Base-by-base conservation (phyloP, 192 early-diverging fungal genomes). In the Kappamyces sp. region DNA sequence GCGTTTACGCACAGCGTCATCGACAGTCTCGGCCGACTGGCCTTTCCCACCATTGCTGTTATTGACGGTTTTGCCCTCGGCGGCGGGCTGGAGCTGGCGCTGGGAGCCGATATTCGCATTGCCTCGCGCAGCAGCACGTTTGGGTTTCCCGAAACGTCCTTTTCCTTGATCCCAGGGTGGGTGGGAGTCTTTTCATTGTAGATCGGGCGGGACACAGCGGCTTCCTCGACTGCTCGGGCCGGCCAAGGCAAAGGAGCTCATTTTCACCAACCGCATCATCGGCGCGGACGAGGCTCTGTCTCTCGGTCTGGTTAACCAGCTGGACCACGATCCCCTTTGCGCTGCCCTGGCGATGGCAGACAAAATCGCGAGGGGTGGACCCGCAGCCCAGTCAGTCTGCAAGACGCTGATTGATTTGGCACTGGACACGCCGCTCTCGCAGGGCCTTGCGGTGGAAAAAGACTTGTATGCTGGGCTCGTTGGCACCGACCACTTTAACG, bases 21-120 rank as follows among this genome's bases (percentile, higher is more conserved):
- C 22, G 22, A 22, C 22, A 22, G 22, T 22, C 43, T 60, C 22
- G n/a, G 57, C 33, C 15, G 15, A 4, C 66, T 96, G 40, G 91
- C 92, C 3, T 81, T 90, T 49, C 95, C 95, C 35, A 96, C 95
- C 2, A 94, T 98, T 66, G 86, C 91, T 1, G 89, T 84, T 5
- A 81, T 98, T 57, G 95, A 98, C 61, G 95, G 95, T 11, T 85
- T 87, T 12, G 92, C 93, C 0, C 71, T 98, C 8, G 95, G 93
- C 5, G 95, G 93, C 34, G 95, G 93, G 7, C 71, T 95, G 43
- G 93, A 96, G 66, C 70, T 96, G 62, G 88, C 93, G 6, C 72
- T 96, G 36, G 87, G 87, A 48, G 88, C 89, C 34, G 55, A 98
- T 71, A 70, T 98, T 59, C 75, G 95, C 5, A 76, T 94, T 35